Conservation (phyloP, 345 rosid genomes). For the Hibiscus mutabilis region DNA sequence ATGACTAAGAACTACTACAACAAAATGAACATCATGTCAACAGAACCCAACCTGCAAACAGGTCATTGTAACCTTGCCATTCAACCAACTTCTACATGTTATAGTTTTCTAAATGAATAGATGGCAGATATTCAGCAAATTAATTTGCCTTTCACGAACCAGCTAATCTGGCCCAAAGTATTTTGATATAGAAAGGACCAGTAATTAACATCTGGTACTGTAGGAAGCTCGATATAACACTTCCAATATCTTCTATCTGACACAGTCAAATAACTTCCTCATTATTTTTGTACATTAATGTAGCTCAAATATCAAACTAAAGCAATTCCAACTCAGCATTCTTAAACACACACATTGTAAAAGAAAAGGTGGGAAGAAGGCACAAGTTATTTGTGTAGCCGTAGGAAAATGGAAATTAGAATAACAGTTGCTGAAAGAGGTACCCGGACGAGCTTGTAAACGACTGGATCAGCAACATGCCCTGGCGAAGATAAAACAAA, state of each 20-base stretch:
- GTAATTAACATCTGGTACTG: neutral
- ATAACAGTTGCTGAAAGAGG: neutral
- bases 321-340: neutral
- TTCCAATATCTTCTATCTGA: neutral
- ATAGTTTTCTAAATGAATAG: neutral
- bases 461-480: conserved; percentile 50
- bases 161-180: neutral
- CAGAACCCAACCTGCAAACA: neutral
- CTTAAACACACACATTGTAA: neutral
- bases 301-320: neutral
- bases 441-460: conserved; percentile 95
- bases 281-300: neutral
- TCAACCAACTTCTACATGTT: neutral
- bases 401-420: neutral
- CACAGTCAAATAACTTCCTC: neutral
- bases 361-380: neutral
- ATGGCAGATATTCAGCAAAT: neutral
- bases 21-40: too few species aligned
- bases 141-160: neutral
- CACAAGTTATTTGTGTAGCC: neutral
- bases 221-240: neutral
- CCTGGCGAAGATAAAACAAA: conserved; percentile 39
- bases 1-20: neutral
- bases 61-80: neutral
- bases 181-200: neutral